Evolutionary conservation across 176 grass and related monocot species (phyloP).

Genomic region (Musa troglodytarum): DNA sequence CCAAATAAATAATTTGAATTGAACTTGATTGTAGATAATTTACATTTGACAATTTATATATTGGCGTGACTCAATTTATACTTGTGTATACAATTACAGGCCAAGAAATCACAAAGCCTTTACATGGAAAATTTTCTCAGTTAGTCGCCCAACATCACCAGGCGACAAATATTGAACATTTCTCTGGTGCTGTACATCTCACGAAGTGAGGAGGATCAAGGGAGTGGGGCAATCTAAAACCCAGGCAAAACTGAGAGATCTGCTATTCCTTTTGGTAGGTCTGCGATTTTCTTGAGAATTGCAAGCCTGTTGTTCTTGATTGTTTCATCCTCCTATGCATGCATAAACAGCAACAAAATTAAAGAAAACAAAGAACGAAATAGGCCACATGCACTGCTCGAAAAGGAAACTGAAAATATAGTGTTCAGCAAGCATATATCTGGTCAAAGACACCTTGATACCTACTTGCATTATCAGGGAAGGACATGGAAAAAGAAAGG

Average conservation of each 20-base stretch:
- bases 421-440: neutral
- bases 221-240: constrained; percentile 33
- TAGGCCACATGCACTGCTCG: neutral
- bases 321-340: constrained; percentile 62
- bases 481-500: too few species aligned
- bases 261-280: constrained; percentile 64
- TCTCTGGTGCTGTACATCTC: neutral
- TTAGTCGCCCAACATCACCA: neutral
- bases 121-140: neutral
- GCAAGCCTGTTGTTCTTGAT: constrained; percentile 75
- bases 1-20: too few species aligned
- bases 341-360: neutral
- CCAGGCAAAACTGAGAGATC: constrained; percentile 89
- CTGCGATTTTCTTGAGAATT: constrained; percentile 57
- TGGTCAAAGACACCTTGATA: neutral
- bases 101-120: neutral
- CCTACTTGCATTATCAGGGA: neutral
- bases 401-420: neutral
- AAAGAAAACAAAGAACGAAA: neutral
- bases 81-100: neutral
- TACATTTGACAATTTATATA: too few species aligned
- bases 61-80: too few species aligned
- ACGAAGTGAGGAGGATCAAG: neutral
- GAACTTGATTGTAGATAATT: too few species aligned
- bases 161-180: neutral